Evolutionary conservation across 495 filamentous ascomycete species (phyloP), one percentile per base, ranked within the genome.

Genomic region (Daldinia caldariorum): DNA sequence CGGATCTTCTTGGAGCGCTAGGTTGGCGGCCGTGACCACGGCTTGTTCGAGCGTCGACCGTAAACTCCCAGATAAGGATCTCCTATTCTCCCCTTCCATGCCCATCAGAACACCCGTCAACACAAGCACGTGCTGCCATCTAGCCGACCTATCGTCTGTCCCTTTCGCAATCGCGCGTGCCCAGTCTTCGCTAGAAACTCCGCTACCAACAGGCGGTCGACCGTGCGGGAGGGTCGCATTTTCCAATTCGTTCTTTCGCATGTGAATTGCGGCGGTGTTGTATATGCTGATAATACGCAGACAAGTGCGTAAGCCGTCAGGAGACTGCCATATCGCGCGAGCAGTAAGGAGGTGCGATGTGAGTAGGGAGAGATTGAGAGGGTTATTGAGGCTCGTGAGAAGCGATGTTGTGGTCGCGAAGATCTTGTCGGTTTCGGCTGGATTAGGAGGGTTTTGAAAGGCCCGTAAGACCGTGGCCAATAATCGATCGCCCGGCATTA

Each of bases 41-140:
- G 92, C 93, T 8, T 83, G 81, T 70, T 96, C 93, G 4, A 97
- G 81, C 58, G 87, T 94, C n/a, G 75, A 83, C 57, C 91, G 84
- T 69, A 96, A 84, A 66, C 81, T 75, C 54, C 80, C 77, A 10
- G 89, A 86, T 20, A 95, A 78, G 4, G 87, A 88, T 65, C 83
- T 83, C 66, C 89, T 81, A 53, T 91, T 86, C 67, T 89, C 86
- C 38, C 84, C 84, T 67, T 94, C 90, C 76, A 94, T 91, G 41
- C 93, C 95, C 71, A 94, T 86, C 70, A 98, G 74, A 12, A 98
- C 81, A 12, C 95, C 95, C 2, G 86, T 88, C 8, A 98, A 85
- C 2, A 94, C 84, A 26, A 97, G 82, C 29, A 93, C 74, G 80
- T 98, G 95, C 80, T 92, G 89, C 95, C 94, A 97, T 78, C 93